These are phyloP conservation scores for Thalia dealbata DNA, from an alignment of 176 grass and related monocot species.

Conservation along the genomic window DNA sequence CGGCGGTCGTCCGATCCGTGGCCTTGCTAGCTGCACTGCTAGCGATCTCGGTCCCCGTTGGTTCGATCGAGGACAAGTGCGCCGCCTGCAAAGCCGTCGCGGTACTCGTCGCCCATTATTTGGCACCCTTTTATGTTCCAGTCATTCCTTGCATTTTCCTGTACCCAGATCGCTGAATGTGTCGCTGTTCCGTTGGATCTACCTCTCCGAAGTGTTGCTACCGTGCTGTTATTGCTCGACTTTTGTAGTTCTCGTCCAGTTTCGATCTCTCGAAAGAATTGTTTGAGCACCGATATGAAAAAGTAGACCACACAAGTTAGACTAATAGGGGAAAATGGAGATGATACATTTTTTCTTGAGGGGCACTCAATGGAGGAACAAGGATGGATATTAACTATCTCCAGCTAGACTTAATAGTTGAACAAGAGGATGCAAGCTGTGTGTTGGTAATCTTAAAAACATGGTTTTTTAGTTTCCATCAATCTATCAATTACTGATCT, in stretches of 20 bases:
- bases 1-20: slow-evolving; percentile 26
- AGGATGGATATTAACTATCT: not conserved
- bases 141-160: not conserved
- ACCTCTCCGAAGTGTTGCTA: too few species aligned
- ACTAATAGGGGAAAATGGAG: not conserved
- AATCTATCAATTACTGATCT: not conserved
- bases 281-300: not conserved
- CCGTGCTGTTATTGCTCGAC: not conserved
- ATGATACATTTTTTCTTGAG: too few species aligned
- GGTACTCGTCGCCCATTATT: slow-evolving; percentile 22
- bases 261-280: not conserved
- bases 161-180: not conserved
- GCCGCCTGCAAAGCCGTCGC: slow-evolving; percentile 84
- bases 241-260: not conserved
- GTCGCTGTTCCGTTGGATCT: not conserved
- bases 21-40: slow-evolving; percentile 16
- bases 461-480: not conserved
- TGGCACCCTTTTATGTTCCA: not conserved
- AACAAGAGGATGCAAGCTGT: too few species aligned
- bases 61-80: slow-evolving; percentile 69
- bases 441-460: not conserved
- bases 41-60: slow-evolving; percentile 3
- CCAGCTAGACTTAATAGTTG: not conserved
- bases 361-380: not conserved
- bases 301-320: not conserved